These are phyloP conservation scores for Hanseniaspora pseudoguilliermondii DNA, from an alignment of 805 yeast species.

Conservation along the genomic window DNA sequence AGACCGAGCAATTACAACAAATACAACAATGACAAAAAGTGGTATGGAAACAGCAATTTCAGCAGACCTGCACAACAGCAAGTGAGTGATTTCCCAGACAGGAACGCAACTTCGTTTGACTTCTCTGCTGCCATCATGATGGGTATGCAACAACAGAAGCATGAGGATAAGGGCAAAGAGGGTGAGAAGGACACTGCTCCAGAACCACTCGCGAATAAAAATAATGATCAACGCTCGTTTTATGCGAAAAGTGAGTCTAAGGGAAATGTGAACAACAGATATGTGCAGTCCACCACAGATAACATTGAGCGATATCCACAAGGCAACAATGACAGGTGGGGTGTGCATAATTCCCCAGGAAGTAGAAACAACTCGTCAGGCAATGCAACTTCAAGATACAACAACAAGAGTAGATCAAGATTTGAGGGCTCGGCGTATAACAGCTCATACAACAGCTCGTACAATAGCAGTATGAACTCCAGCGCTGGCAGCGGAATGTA, in stretches of 20 bases:
- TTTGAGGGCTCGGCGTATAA: constrained; percentile 4
- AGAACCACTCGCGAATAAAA: not conserved
- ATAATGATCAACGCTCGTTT: not conserved
- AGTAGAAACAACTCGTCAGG: not conserved
- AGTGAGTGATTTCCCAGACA: constrained; percentile 2
- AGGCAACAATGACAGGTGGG: constrained; percentile 1
- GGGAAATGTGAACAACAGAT: not conserved
- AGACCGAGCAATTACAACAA: not conserved
- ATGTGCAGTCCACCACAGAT: not conserved
- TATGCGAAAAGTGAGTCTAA: not conserved
- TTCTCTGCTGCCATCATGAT: constrained; percentile 13
- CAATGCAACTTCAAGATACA: not conserved
- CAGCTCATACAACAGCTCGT: not conserved
- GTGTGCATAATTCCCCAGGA: not conserved
- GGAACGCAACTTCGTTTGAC: constrained; percentile 11
- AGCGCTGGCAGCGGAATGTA: not conserved
- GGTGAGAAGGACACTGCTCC: not conserved
- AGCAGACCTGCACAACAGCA: not conserved
- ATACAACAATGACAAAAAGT: not conserved
- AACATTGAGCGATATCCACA: not conserved
- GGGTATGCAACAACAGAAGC: constrained; percentile 10
- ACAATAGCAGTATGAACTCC: not conserved
- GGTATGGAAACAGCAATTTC: not conserved
- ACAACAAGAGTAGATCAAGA: constrained; percentile 1
- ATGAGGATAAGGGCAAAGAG: not conserved